Base-by-base conservation (phyloP, 2,329 filamentous ascomycete genomes). In the Fusarium sp. region DNA sequence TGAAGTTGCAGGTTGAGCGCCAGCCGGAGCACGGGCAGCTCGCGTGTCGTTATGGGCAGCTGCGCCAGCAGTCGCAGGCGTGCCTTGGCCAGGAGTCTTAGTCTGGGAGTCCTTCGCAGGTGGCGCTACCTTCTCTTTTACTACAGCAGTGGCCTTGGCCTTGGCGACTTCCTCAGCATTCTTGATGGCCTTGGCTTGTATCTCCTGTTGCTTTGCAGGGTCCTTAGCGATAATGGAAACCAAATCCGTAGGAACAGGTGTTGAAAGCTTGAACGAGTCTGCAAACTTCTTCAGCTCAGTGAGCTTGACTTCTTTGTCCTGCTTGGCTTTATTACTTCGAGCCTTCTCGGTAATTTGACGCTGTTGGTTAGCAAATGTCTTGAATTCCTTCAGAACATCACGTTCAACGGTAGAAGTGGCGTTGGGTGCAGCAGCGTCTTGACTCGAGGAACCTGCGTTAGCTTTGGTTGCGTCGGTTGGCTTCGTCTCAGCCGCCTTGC, bases 181-280 rank as follows among this genome's bases (percentile, higher is more conserved):
- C 76, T 89, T 88, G 65, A 93, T 89, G 2, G 93, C 93, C 79
- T 94, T 97, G 74, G 94, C 91, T 76, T 97, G 91, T 68, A 99
- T 98, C 77, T 94, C 90, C 75, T 94, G 90, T 80, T 98, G 96
- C 82, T 98, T 99, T 46, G 84, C 87, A n/a, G 94, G 94, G 77
- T 99, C 96, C 79, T 98, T 99, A 62, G 96, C 95, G 65, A 99
- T 91, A 71, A 99, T 99, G 3, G 93, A 91, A 28, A 99, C 94
- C 37, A 99, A 82, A 79, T 99, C 96, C 53, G 88, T 90, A 2
- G 96, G 96, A 13, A 99, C 94, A 8, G 94, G 94, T 4, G 95
- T 98, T 51, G 92, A 91, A 19, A 99, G 87, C 82, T 98, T 98
- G 85, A 99, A 99, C 77, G 88, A 96, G 72, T 90, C 88, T 2